Percentiles rank a stretch among this genome's conserved stretches.
Evolutionary conservation across 2,329 filamentous ascomycete species (phyloP).

Genomic region (Cercospora sojina): DNA sequence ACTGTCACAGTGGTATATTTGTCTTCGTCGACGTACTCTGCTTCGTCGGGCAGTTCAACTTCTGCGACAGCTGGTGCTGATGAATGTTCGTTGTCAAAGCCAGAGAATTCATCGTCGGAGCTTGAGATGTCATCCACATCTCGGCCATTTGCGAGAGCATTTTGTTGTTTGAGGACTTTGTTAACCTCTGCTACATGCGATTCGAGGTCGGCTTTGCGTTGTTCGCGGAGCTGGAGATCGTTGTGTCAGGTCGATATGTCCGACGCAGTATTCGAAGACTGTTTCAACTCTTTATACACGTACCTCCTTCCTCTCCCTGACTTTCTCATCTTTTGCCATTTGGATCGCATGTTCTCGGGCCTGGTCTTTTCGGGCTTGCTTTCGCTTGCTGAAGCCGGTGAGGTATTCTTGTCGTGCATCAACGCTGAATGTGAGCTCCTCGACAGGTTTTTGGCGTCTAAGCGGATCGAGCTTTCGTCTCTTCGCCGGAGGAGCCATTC

Average conservation of each 20-base stretch:
- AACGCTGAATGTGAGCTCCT: slow-evolving; percentile 79
- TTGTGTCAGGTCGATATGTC: not conserved
- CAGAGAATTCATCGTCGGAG: slow-evolving; percentile 26
- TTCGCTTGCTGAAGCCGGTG: slow-evolving; percentile 96
- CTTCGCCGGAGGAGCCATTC: slow-evolving; percentile 13
- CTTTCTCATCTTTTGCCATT: slow-evolving; percentile 73
- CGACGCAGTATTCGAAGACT: not conserved
- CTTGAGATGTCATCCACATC: slow-evolving; percentile 36
- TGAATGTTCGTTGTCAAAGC: slow-evolving; percentile 21
- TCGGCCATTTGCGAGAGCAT: slow-evolving; percentile 32
- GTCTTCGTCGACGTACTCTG: slow-evolving; percentile 95
- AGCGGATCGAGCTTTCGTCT: slow-evolving; percentile 15
- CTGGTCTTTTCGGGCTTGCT: slow-evolving; percentile 77
- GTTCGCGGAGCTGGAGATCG: slow-evolving; percentile 70
- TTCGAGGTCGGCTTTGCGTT: slow-evolving; percentile 77
- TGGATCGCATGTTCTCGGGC: slow-evolving; percentile 80
- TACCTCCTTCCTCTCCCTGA: slow-evolving; percentile 74
- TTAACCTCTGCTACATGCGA: slow-evolving; percentile 78
- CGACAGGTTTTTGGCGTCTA: slow-evolving; percentile 12
- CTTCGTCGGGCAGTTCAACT: slow-evolving; percentile 53
- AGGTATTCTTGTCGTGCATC: slow-evolving; percentile 80
- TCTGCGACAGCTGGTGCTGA: slow-evolving; percentile 4
- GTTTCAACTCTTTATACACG: slow-evolving; percentile 21
- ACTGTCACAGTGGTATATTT: slow-evolving; percentile 93
- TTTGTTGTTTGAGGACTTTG: slow-evolving; percentile 63